Percentiles rank a stretch among this genome's conserved stretches.
Conservation (phyloP, 202 grass and related monocot genomes). For the Musa balbisiana region DNA sequence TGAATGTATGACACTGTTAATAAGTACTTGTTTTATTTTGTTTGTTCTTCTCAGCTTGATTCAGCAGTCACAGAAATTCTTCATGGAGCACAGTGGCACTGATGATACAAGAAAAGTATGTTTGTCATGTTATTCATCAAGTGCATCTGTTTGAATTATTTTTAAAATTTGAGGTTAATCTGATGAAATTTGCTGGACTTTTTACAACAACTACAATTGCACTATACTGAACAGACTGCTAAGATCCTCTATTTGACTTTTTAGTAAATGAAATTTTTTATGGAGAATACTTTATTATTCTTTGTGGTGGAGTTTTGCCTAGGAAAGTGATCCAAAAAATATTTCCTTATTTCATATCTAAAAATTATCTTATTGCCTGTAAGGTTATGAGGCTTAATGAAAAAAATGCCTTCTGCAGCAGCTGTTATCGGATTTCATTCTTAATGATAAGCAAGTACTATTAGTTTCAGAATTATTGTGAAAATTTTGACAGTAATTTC, state of each 20-base stretch:
- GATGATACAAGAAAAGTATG: conserved; percentile 67
- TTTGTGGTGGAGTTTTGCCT: not conserved
- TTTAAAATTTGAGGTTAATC: not conserved
- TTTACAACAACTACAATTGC: not conserved
- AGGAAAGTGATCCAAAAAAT: not conserved
- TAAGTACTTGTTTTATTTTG: conserved; percentile 9
- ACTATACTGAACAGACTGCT: not conserved
- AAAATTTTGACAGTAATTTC: not conserved
- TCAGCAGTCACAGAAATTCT: conserved; percentile 78
- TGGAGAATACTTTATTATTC: not conserved
- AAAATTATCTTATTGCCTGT: not conserved
- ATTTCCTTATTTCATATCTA: not conserved
- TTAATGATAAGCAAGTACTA: not conserved
- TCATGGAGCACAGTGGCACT: conserved; percentile 43
- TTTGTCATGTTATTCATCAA: not conserved
- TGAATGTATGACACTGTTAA: not conserved
- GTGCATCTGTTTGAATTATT: not conserved
- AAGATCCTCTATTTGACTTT: not conserved
- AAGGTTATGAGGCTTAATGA: not conserved
- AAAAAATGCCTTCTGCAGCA: not conserved
- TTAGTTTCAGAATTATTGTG: not conserved
- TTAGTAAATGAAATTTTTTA: not conserved
- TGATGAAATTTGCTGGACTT: not conserved
- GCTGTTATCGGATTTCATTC: not conserved
- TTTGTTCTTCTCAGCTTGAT: conserved; percentile 58